Base-by-base conservation (phyloP, 2,329 filamentous ascomycete genomes). In the Venturia carpophila region DNA sequence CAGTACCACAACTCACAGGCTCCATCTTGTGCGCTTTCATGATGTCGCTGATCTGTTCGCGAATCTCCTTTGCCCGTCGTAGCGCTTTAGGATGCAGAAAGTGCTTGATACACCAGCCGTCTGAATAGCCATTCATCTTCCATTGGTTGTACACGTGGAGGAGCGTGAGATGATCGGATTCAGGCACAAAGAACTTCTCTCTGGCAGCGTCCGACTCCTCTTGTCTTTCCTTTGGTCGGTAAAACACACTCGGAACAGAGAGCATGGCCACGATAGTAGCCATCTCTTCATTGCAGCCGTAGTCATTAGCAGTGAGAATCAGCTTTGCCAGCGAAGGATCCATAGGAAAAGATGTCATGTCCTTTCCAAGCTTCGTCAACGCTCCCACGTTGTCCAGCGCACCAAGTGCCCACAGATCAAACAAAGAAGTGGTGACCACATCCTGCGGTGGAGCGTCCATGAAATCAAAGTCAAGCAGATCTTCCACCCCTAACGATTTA, bases 381-480 rank as follows among this genome's bases (percentile, higher is more conserved):
- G 97, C 91, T 43, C 94, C 95, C 19, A 97, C 83, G 70, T 99
- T 97, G 74, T 97, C 91, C 15, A 99, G 78, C 0, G 94, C 93
- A 1, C 94, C 94, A 0, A 99, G 82, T 0, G 94, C 92, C 94
- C 94, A 99, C 0, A 99, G 84, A 71, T 99, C 94, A 77, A 97
- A 99, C 43, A 99, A 87, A 3, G 92, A 97, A 0, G 94, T 99
- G 0, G 91, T 93, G 69, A 99, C 97, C 0, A 92, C 97, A 72
- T 99, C 95, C 76, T 99, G 94, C 0, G 94, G 94, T 7, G 94
- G 94, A 1, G 94, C 94, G 70, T 99, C 94, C 93, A 99, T 97
- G 71, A 99, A 99, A 74, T 97, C 92, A 72, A 99, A 99, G 75
- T 99, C 93, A 0, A 99, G 79, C 11, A 99, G 81, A 70, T 99